These are phyloP conservation scores for Candida smagusa DNA, from an alignment of 1,139 yeast species.

Conservation along the genomic window DNA sequence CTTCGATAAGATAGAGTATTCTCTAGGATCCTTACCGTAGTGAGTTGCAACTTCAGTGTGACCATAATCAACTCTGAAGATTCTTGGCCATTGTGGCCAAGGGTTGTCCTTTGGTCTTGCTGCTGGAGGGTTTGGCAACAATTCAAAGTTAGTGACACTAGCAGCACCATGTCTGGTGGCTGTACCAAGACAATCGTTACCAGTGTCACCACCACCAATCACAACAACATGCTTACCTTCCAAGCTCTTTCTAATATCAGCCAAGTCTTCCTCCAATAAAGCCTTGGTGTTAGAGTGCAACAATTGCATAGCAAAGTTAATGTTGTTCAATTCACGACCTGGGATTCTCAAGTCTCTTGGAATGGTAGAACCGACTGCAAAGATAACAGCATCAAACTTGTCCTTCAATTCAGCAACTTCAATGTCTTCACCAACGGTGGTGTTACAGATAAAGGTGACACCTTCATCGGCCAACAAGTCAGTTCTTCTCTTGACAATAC, in stretches of 20 bases:
- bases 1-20: constrained; percentile 90
- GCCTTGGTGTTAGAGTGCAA: constrained; percentile 89
- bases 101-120: constrained; percentile 93
- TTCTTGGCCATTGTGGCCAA: constrained; percentile 99
- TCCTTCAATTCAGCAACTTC: constrained; percentile 65
- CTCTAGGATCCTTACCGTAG: constrained; percentile 97
- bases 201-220: constrained; percentile 99
- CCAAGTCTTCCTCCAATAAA: constrained; percentile 76
- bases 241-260: constrained; percentile 65
- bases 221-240: constrained; percentile 90
- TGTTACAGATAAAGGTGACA: constrained; percentile 68
- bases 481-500: constrained; percentile 88
- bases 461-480: constrained; percentile 92
- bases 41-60: constrained; percentile 93
- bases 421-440: constrained; percentile 81
- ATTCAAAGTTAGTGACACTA: constrained; percentile 92
- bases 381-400: constrained; percentile 75
- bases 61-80: constrained; percentile 97
- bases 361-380: constrained; percentile 95
- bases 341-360: constrained; percentile 94
- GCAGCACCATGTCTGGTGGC: constrained; percentile 96
- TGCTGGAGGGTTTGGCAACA: constrained; percentile 87
- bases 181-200: constrained; percentile 98
- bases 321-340: constrained; percentile 86
- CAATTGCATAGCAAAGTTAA: constrained; percentile 92